These are phyloP conservation scores for Chlorella sp. DNA, from an alignment of 139 green algal species.

Conservation along the genomic window DNA sequence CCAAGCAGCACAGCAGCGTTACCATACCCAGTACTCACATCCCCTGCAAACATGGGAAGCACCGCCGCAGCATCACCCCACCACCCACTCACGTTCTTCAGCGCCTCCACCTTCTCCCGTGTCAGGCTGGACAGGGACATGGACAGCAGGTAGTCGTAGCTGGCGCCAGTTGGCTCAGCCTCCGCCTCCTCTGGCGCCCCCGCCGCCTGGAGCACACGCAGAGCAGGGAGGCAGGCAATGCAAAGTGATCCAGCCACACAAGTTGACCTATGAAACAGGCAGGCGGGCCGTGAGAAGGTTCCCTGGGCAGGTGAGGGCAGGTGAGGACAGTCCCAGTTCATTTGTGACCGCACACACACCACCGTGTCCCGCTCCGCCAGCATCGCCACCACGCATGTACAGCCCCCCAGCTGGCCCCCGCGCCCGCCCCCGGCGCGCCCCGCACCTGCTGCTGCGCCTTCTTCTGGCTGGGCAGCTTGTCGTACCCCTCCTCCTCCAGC, in stretches of 20 bases:
- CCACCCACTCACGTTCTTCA: slow-evolving; percentile 1
- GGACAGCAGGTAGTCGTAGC: slow-evolving; percentile 97
- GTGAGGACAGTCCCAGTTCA: not conserved
- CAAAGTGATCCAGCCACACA: not conserved
- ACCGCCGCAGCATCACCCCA: not conserved
- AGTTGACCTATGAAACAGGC: no score
- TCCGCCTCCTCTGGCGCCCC: slow-evolving; percentile 52
- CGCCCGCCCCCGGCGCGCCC: not conserved
- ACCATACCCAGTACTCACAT: no score
- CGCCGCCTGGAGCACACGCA: not conserved
- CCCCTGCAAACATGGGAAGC: not conserved
- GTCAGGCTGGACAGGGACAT: slow-evolving; percentile 97
- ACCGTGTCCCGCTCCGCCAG: not conserved
- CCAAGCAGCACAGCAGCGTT: no score
- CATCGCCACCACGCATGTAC: not conserved
- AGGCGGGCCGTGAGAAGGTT: not conserved
- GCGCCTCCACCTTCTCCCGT: slow-evolving; percentile 84
- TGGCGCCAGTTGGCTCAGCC: slow-evolving; percentile 43
- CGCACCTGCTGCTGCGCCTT: slow-evolving; percentile 43
- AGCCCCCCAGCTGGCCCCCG: not conserved
- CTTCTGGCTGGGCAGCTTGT: slow-evolving; percentile 67
- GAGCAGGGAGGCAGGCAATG: not conserved
- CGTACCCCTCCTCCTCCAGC: slow-evolving; percentile 81
- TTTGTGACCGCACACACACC: not conserved
- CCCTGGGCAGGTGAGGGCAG: not conserved